These are phyloP conservation scores for Phytophthora aleatoria DNA, from an alignment of 352 stramenopile species.

Conservation along the genomic window DNA sequence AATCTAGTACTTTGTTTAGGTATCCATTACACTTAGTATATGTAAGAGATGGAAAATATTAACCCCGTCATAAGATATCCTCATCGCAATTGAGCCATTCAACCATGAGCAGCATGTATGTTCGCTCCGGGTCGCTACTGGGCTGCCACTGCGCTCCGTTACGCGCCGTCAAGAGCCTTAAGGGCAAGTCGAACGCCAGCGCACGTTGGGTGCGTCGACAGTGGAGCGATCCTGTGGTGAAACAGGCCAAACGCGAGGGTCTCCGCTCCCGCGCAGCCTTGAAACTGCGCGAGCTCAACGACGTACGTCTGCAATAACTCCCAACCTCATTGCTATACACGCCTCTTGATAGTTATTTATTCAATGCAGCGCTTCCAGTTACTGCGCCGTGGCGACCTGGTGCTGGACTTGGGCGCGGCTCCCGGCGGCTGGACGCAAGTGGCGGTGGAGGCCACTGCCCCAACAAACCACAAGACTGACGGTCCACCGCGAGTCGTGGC, in stretches of 20 bases:
- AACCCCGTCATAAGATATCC: background rate
- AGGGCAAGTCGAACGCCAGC: slow-evolving; percentile 83
- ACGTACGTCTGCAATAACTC: slow-evolving; percentile 26
- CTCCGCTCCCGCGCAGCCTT: slow-evolving; percentile 81
- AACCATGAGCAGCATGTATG: slow-evolving; percentile 33
- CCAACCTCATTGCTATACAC: background rate
- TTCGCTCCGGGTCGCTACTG: slow-evolving; percentile 12
- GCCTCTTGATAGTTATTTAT: slow-evolving; percentile 1
- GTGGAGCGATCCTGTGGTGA: slow-evolving; percentile 85
- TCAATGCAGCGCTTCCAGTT: slow-evolving; percentile 44
- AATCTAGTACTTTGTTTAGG: background rate
- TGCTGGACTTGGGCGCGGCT: slow-evolving; percentile 85
- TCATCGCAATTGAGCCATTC: background rate
- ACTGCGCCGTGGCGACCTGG: slow-evolving; percentile 62
- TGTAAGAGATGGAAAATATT: background rate
- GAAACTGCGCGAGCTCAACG: slow-evolving; percentile 87
- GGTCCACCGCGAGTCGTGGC: slow-evolving; percentile 57
- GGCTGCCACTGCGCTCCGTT: slow-evolving; percentile 14
- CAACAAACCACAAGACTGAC: slow-evolving; percentile 15
- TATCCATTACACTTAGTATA: background rate
- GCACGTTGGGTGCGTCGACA: slow-evolving; percentile 86
- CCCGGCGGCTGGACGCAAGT: slow-evolving; percentile 88
- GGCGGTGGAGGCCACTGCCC: slow-evolving; percentile 58
- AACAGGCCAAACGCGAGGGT: slow-evolving; percentile 84
- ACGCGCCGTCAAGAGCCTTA: slow-evolving; percentile 76